Conservation (phyloP, 2,329 filamentous ascomycete genomes). For the Arthrocladium fulminans region DNA sequence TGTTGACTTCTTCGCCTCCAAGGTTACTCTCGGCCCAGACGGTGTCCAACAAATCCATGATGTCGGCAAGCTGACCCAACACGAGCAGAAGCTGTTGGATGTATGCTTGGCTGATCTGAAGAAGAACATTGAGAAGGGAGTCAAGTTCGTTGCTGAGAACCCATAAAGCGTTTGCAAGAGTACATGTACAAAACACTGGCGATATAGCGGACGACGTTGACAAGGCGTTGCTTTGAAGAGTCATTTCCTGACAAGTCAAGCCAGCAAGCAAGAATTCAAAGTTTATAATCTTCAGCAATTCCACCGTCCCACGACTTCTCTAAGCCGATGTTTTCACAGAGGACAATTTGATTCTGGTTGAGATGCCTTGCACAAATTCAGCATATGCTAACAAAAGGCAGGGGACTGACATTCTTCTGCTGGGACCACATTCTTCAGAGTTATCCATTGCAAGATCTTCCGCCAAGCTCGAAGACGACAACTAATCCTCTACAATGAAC, state of each 20-base stretch:
- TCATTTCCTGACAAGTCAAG: slow-evolving; percentile 1
- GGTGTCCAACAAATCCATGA: slow-evolving; percentile 90
- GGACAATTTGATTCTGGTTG: no score
- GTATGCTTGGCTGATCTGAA: slow-evolving; percentile 61
- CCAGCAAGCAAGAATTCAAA: background rate
- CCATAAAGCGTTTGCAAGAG: slow-evolving; percentile 30
- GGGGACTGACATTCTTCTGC: no score
- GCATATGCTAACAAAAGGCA: no score
- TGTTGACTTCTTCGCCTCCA: slow-evolving; percentile 91
- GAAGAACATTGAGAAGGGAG: slow-evolving; percentile 88
- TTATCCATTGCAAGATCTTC: no score
- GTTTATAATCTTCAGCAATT: background rate
- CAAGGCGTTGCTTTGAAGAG: background rate
- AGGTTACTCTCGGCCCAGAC: slow-evolving; percentile 90
- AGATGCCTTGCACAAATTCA: background rate
- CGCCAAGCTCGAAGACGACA: no score
- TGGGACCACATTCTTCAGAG: no score
- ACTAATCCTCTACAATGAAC: no score
- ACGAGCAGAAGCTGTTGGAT: slow-evolving; percentile 85
- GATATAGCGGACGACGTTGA: background rate
- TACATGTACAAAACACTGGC: slow-evolving; percentile 1
- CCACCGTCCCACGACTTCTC: no score
- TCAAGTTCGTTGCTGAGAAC: slow-evolving; percentile 56
- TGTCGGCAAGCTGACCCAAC: slow-evolving; percentile 71
- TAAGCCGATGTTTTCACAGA: no score